Conservation (phyloP, 1,139 yeast genomes). For the Taphrina confusa region DNA sequence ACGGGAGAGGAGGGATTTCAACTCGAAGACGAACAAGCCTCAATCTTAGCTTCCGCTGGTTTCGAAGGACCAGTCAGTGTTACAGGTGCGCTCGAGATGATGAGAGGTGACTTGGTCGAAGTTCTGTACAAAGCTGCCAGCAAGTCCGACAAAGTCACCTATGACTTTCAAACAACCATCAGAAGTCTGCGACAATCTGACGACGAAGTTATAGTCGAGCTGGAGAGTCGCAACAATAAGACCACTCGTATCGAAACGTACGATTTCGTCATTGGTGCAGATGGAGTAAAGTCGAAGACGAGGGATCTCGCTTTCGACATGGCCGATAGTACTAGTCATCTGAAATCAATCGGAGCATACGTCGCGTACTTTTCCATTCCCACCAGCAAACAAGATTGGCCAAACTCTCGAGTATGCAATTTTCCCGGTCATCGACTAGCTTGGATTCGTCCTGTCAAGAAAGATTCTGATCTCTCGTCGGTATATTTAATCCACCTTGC, state of each 20-base stretch:
- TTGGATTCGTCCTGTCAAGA: neutral
- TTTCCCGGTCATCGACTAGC: neutral
- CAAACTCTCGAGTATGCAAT: neutral
- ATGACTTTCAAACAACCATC: neutral
- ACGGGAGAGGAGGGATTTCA: neutral
- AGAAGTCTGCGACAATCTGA: neutral
- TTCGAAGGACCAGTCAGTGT: neutral
- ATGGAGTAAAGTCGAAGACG: neutral
- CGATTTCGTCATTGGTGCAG: constrained; percentile 4
- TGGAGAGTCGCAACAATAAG: neutral
- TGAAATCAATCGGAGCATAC: neutral
- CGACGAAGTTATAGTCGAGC: neutral
- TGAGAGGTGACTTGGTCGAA: constrained; percentile 10
- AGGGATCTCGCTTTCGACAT: neutral
- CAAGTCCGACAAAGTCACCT: neutral
- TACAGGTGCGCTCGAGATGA: neutral
- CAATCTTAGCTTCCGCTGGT: neutral
- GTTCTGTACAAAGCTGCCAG: neutral
- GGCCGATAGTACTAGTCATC: neutral
- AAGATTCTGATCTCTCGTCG: neutral
- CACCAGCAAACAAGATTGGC: neutral
- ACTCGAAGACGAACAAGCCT: neutral
- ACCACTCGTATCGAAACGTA: neutral
- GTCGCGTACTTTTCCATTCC: constrained; percentile 4
- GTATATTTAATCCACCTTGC: neutral